Conservation (phyloP, 345 rosid species). For the Brassica napus region Da-Ae NC_063445.1:16754001-16754500, state of each 20-base stretch:
- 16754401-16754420: conserved; percentile 12
- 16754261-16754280: neutral
- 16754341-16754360: neutral
- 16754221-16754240: conserved; percentile 59
- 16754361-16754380: neutral
- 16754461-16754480: conserved; percentile 94
- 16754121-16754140: conserved; percentile 10
- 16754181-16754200: conserved; percentile 70
- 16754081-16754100: conserved; percentile 28
- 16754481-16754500: conserved; percentile 92
- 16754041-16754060: conserved; percentile 92
- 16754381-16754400: neutral
- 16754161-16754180: conserved; percentile 83
- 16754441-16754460: conserved; percentile 80
- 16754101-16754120: conserved; percentile 14
- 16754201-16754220: conserved; percentile 84
- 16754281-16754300: neutral
- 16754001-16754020: conserved; percentile 66
- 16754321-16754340: neutral
- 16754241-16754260: conserved; percentile 21
- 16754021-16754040: conserved; percentile 92
- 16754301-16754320: neutral
- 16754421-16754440: conserved; percentile 70
- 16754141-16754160: conserved; percentile 66
- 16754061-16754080: conserved; percentile 71